phyloP scores from a whole-genome alignment of 495 filamentous ascomycete species.

The Hypomontagnella submonticulosa region DNA sequence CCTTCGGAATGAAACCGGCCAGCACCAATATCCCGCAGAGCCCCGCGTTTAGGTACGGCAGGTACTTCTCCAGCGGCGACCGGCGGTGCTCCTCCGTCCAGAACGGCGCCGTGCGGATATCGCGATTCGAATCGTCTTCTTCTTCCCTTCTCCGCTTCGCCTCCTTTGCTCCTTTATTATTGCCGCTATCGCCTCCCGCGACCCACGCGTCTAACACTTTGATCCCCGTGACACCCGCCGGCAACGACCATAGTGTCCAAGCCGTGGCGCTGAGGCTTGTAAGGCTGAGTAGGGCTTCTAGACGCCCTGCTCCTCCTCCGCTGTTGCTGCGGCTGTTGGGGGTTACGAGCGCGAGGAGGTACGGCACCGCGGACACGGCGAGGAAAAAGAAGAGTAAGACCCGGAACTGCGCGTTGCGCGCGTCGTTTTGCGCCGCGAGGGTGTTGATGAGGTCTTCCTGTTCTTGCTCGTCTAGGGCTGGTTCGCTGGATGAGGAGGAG shows the following conservation, averaged over 20 bases:
- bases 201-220: slow-evolving; percentile 49
- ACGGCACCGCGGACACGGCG: slow-evolving; percentile 60
- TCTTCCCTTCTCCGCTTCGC: neutral
- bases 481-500: slow-evolving; percentile 50
- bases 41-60: slow-evolving; percentile 61
- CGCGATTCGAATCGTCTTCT: slow-evolving; percentile 3
- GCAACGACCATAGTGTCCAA: slow-evolving; percentile 58
- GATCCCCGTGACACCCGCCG: slow-evolving; percentile 53
- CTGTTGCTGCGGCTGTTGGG: too few species aligned
- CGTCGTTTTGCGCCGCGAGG: slow-evolving; percentile 66
- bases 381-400: slow-evolving; percentile 68
- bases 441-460: slow-evolving; percentile 75
- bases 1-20: slow-evolving; percentile 45
- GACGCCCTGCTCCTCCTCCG: neutral
- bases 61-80: slow-evolving; percentile 56
- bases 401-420: slow-evolving; percentile 68
- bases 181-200: neutral
- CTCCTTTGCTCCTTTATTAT: too few species aligned
- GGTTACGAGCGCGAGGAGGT: slow-evolving; percentile 62
- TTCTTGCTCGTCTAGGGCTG: slow-evolving; percentile 56
- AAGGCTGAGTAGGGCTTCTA: slow-evolving; percentile 62
- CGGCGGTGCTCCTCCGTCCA: slow-evolving; percentile 19
- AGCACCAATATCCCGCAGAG: slow-evolving; percentile 54
- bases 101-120: slow-evolving; percentile 13
- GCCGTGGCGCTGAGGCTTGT: slow-evolving; percentile 69